Evolutionary conservation across 805 yeast genomes (phyloP), one percentile per base, ranked within the genome.

Genomic region (Yamadazyma olivae): DNA sequence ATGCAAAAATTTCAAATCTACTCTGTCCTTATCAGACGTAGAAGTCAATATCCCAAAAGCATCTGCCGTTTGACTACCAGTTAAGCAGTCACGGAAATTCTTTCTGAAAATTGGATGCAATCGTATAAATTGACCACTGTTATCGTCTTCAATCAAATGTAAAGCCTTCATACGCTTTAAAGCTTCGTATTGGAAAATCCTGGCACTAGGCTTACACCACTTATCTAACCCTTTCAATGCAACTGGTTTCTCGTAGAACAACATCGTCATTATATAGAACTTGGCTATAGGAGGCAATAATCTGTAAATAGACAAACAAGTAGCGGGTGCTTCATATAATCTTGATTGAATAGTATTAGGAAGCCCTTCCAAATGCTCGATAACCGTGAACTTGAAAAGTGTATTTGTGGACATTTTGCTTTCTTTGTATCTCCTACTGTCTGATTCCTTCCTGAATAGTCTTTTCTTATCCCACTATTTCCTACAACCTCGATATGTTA

Each of bases 221-320:
- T 77, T 65, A 45, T 83, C 91, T 38, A 91, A 56, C 44, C 81
- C 86, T 18, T 76, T 67, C 14, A 81, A 61, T 5, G 82, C 74
- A 9, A 84, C 75, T 1, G 90, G 85, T 33, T 76, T 75, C 36
- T 86, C 93, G 49, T 81, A 77, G 61, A 87, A 93, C 14, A 95
- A 67, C 82, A 90, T 77, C 8, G 90, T 73, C 88, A 88, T 83
- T 33, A 91, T 79, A 51, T 83, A 82, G 58, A 87, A 83, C 56
- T 91, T 90, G 19, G 97, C 95, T 46, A 93, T 61, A 17, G 90
- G 80, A 0, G 99, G 96, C 13, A 93, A 70, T 40, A 93, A 67
- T 44, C 99, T 71, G 57, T 82, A 90, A n/a, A 93, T 81, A 2
- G 99, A 95, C 31, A 93, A 69, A 56, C 97, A 89, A 38, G 99